A percentile compares a stretch with the other conserved stretches of the same genome.
Evolutionary conservation across 257 asterid species (phyloP).

Genomic region (Misopates orontium): DNA sequence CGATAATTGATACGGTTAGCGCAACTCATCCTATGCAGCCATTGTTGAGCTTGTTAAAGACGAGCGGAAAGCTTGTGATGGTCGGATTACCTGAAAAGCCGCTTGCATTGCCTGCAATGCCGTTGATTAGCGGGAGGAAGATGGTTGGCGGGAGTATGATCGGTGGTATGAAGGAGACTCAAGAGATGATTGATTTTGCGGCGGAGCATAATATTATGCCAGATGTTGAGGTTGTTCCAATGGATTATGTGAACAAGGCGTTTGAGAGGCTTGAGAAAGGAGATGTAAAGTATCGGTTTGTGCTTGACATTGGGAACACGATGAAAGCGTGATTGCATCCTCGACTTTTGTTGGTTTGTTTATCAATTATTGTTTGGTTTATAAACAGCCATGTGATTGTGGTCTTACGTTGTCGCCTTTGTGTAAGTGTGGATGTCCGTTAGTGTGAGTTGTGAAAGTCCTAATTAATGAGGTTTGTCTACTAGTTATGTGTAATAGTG

Average conservation of each 20-base stretch:
- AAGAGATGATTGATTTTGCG: constrained; percentile 48
- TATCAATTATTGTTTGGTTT: too few relatives aligned
- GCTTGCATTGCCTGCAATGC: constrained; percentile 37
- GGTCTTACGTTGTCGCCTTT: too few relatives aligned
- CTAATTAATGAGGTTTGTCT: neutral
- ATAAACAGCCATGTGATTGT: too few relatives aligned
- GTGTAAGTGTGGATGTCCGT: neutral
- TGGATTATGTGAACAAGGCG: constrained; percentile 39
- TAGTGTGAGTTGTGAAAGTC: neutral
- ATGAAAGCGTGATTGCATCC: constrained; percentile 25
- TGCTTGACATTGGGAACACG: constrained; percentile 38
- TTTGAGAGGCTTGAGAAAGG: constrained; percentile 37
- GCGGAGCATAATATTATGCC: constrained; percentile 36
- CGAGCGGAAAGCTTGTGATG: constrained; percentile 37
- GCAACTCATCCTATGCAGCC: constrained; percentile 33
- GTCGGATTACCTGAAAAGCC: constrained; percentile 38
- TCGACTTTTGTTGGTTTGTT: too few relatives aligned
- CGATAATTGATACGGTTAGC: constrained; percentile 36
- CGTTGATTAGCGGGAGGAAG: constrained; percentile 26
- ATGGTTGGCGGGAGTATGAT: constrained; percentile 39
- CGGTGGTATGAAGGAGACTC: constrained; percentile 43
- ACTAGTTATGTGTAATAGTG: too few relatives aligned
- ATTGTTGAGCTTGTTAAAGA: constrained; percentile 32
- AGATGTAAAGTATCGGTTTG: constrained; percentile 41
- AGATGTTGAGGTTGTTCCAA: constrained; percentile 33